Percentiles rank a stretch among this genome's conserved stretches.
These are phyloP conservation scores for Hypoxylon sp. DNA, from an alignment of 2,329 filamentous ascomycete species.

Conservation along the genomic window DNA sequence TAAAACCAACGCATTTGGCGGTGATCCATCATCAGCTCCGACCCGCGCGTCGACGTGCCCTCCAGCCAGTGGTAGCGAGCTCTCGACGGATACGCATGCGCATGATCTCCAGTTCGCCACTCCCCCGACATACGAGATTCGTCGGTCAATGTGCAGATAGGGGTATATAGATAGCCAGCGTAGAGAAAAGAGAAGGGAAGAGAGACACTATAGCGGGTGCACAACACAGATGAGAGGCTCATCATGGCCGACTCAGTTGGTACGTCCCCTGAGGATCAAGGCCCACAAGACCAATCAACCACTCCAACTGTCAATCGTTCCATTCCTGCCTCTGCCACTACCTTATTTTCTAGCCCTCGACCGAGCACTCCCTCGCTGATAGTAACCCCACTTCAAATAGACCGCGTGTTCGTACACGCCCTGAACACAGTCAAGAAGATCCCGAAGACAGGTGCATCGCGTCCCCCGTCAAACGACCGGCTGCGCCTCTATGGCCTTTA, in stretches of 20 bases:
- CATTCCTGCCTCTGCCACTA: constrained; percentile 29
- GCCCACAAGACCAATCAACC: constrained; percentile 40
- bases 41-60: constrained; percentile 29
- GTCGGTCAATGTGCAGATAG: constrained; percentile 27
- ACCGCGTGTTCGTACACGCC: constrained; percentile 98
- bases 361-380: constrained; percentile 29
- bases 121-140: constrained; percentile 27
- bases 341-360: constrained; percentile 30
- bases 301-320: constrained; percentile 24
- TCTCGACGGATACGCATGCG: constrained; percentile 24
- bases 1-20: constrained; percentile 39
- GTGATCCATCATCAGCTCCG: constrained; percentile 50
- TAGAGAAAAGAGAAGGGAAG: constrained; percentile 14
- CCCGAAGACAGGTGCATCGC: constrained; percentile 89
- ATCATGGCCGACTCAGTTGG: constrained; percentile 68
- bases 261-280: constrained; percentile 52
- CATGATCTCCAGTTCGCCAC: constrained; percentile 29
- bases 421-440: constrained; percentile 99
- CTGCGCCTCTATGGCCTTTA: constrained; percentile 97
- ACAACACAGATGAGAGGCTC: constrained; percentile 37
- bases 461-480: constrained; percentile 87
- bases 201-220: constrained; percentile 15
- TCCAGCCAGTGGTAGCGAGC: constrained; percentile 19
- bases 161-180: constrained; percentile 32
- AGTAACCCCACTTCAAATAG: constrained; percentile 62